A percentile compares a stretch with the other conserved stretches of the same genome.
Evolutionary conservation across 257 asterid genomes (phyloP).

Genomic region (Nicotiana undulata): DNA sequence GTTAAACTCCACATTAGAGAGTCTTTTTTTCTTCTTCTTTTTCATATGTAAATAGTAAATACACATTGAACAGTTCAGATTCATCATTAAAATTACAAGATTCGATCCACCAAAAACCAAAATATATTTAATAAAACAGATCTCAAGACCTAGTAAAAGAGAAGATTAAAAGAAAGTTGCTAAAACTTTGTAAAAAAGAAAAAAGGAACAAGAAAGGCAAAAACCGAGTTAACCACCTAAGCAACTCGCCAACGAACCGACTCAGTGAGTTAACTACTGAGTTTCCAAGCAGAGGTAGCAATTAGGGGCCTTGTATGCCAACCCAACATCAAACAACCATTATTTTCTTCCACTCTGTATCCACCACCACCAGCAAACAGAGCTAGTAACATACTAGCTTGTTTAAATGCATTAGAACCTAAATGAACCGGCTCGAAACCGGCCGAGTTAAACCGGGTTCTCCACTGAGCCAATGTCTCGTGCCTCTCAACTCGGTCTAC

Average conservation of each 20-base stretch:
- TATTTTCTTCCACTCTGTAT: constrained; percentile 70
- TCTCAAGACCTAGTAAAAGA: background rate
- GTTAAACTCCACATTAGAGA: background rate
- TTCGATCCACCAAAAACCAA: constrained; percentile 20
- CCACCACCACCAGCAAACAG: constrained; percentile 86
- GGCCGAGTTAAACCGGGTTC: constrained; percentile 39
- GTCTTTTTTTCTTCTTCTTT: no score
- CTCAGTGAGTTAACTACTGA: constrained; percentile 19
- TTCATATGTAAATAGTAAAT: background rate
- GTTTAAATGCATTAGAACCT: constrained; percentile 80
- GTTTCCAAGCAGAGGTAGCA: constrained; percentile 89
- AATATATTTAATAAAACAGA: background rate
- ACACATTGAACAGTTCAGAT: background rate
- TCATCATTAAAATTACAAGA: constrained; percentile 25
- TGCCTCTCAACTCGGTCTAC: constrained; percentile 87
- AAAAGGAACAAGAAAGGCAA: background rate
- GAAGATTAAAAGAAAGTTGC: background rate
- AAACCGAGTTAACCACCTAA: background rate
- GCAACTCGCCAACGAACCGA: background rate
- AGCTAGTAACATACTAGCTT: constrained; percentile 73
- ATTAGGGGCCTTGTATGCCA: constrained; percentile 90
- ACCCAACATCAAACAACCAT: constrained; percentile 85
- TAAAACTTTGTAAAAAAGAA: background rate
- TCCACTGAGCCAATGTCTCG: constrained; percentile 72
- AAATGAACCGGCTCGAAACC: constrained; percentile 61